These are phyloP conservation scores for Yamadazyma paraphyllophila DNA, from an alignment of 805 yeast species.

Conservation along the genomic window DNA sequence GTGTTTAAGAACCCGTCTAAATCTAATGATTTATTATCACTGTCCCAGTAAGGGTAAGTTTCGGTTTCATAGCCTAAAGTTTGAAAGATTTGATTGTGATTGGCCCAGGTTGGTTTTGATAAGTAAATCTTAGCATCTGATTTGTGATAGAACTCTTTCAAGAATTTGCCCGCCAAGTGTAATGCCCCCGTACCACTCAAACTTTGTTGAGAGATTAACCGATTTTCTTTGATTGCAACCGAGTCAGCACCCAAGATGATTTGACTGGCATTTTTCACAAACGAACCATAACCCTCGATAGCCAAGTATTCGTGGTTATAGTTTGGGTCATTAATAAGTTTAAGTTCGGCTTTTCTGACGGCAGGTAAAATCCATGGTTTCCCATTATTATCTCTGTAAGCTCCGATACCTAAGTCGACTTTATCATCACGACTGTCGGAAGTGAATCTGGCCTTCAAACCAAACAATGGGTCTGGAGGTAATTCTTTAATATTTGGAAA, in stretches of 20 bases:
- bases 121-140: constrained; percentile 54
- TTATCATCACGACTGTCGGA: constrained; percentile 60
- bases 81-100: constrained; percentile 82
- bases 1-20: constrained; percentile 63
- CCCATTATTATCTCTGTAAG: constrained; percentile 66
- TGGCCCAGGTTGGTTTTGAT: constrained; percentile 96
- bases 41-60: constrained; percentile 85
- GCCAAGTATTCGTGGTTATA: constrained; percentile 87
- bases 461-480: constrained; percentile 88
- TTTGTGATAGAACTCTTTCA: constrained; percentile 48
- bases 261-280: constrained; percentile 68
- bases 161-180: constrained; percentile 78
- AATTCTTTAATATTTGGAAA: constrained; percentile 55
- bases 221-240: constrained; percentile 44
- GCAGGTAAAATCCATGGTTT: constrained; percentile 73
- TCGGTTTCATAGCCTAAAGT: constrained; percentile 64
- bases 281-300: constrained; percentile 72
- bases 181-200: constrained; percentile 89
- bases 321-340: constrained; percentile 54
- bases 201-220: constrained; percentile 67
- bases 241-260: constrained; percentile 68
- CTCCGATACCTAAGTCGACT: constrained; percentile 86
- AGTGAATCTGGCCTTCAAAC: constrained; percentile 63
- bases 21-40: constrained; percentile 65
- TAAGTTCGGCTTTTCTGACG: constrained; percentile 64